A percentile compares a stretch with the other conserved stretches of the same genome.
Evolutionary conservation across 805 yeast genomes (phyloP).

Genomic region (Phaffomyces antillensis): DNA sequence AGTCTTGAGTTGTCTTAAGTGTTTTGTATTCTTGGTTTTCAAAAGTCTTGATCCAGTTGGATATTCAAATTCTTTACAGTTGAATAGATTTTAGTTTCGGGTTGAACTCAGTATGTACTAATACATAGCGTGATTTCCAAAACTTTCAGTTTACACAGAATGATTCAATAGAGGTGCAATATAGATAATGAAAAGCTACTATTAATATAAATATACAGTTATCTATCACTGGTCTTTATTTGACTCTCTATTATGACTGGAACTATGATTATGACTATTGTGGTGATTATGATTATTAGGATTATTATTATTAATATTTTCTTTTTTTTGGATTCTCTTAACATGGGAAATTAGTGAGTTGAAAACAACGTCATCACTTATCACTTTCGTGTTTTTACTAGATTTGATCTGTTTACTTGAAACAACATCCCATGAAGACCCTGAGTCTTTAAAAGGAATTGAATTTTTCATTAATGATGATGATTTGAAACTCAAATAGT

Average conservation of each 20-base stretch:
- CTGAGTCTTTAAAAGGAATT: conserved; percentile 3
- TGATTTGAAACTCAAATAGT: neutral
- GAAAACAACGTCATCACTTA: conserved; percentile 3
- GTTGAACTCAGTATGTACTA: too few relatives aligned
- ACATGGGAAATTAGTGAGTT: neutral
- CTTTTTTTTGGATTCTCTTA: conserved; percentile 1
- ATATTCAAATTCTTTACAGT: too few relatives aligned
- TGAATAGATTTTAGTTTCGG: too few relatives aligned
- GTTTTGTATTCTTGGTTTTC: too few relatives aligned
- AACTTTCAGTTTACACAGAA: too few relatives aligned
- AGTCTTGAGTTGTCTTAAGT: too few relatives aligned
- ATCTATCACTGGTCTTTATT: neutral
- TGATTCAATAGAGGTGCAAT: too few relatives aligned
- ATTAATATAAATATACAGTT: too few relatives aligned
- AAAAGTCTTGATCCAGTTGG: too few relatives aligned
- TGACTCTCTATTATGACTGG: neutral
- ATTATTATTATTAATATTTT: neutral
- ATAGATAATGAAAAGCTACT: too few relatives aligned
- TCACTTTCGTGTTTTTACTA: neutral
- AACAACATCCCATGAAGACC: conserved; percentile 7
- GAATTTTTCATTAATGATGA: neutral
- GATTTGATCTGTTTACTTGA: neutral
- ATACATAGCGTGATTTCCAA: too few relatives aligned
- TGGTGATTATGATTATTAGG: neutral
- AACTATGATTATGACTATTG: neutral